Evolutionary conservation across 306 rosid genomes (phyloP).

Genomic region (Corylus americana): DNA sequence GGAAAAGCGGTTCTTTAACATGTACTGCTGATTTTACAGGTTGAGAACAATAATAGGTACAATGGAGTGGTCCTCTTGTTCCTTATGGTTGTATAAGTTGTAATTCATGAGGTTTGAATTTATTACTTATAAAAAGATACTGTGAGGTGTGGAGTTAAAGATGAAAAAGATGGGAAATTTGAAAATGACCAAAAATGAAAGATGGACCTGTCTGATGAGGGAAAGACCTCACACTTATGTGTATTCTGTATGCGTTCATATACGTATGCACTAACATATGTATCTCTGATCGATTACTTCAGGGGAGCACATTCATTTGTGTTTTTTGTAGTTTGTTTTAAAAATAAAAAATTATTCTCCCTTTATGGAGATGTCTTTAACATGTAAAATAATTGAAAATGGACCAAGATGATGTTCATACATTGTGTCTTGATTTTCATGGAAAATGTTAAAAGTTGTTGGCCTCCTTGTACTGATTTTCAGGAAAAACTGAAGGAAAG

Average conservation of each 20-base stretch:
- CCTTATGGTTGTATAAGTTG: not conserved
- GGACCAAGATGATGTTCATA: not conserved
- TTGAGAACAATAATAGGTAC: not conserved
- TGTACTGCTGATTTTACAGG: not conserved
- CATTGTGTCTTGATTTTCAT: not conserved
- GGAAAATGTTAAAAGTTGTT: constrained; percentile 9
- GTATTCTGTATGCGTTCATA: not conserved
- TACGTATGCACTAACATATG: not conserved
- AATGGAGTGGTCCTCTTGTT: not conserved
- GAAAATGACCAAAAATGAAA: not conserved
- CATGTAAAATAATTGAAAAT: not conserved
- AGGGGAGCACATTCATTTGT: not conserved
- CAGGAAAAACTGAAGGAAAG: constrained; percentile 95
- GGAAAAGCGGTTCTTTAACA: not conserved
- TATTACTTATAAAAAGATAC: not conserved
- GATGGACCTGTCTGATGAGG: not conserved
- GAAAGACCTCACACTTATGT: not conserved
- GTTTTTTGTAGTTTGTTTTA: not conserved
- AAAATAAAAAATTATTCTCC: not conserved
- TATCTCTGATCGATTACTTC: not conserved
- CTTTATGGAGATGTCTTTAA: not conserved
- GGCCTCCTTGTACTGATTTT: constrained; percentile 27
- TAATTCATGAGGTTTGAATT: not conserved
- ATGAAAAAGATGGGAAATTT: not conserved
- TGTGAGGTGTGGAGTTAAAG: not conserved